Evolutionary conservation across 257 asterid species (phyloP), one percentile per base, ranked within the genome.

Genomic region (Solanum paucissectum): DNA sequence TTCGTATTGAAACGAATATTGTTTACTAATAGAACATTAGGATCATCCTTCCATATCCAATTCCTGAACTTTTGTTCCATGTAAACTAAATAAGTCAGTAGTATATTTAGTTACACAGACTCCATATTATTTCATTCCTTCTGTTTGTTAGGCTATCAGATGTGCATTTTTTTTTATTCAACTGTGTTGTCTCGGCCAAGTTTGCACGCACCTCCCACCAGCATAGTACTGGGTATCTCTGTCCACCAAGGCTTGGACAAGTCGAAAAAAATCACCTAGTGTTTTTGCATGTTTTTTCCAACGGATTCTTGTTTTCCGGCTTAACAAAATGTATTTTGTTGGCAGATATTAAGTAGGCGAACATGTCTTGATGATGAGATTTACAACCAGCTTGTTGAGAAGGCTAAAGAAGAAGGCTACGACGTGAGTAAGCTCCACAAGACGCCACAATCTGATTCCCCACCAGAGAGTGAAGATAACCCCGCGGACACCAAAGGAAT

Each of bases 371-470:
- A 93, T 5, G 98, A 93, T 9, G 98, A 89, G 87, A 87, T 20
- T 0, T 96, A 93, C 90, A 91, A 92, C 33, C 69, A 58, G 91
- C 93, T 95, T 0, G 88, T 95, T 86, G 92, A 92, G 90, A 95
- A 72, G 92, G 98, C 98, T 2, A 88, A 68, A 38, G 94, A 25
- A 3, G 92, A 90, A 77, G 99, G 98, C 36, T 97, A 97, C 52
- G 99, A 97, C 84, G 96, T 94, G 88, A 92, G 91, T 87, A 95
- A 93, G 87, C 94, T 96, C 62, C 94, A 89, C 64, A 96, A 88
- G 90, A 97, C 99, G 12, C 79, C 89, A 12, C 99, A 96, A 0
- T 85, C 96, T 0, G 93, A 93, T 3, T 89, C 89, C 33, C 96
- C 98, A 1, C 96, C 97, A 0, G 94, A 90, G 6, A 55, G 86